Conservation (phyloP, 495 filamentous ascomycete genomes). For the Daldinia caldariorum region DNA sequence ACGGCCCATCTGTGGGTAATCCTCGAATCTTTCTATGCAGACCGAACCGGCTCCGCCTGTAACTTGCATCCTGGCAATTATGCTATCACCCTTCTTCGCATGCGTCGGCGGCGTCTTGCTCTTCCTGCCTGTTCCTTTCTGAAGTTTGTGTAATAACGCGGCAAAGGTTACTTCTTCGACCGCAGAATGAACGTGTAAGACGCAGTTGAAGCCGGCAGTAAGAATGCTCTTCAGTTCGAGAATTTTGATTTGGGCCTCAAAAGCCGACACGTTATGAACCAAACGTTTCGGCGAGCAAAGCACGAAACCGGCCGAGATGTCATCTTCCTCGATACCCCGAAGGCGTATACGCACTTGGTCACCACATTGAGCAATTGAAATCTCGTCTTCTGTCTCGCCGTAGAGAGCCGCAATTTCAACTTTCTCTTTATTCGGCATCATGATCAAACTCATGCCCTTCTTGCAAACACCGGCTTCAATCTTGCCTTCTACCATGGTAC, state of each 20-base stretch:
- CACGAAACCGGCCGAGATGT: slow-evolving; percentile 94
- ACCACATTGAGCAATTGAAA: slow-evolving; percentile 80
- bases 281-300: slow-evolving; percentile 91
- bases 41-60: slow-evolving; percentile 84
- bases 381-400: slow-evolving; percentile 96
- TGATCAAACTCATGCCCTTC: slow-evolving; percentile 81
- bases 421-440: slow-evolving; percentile 94
- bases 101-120: slow-evolving; percentile 93
- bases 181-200: slow-evolving; percentile 91
- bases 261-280: slow-evolving; percentile 87
- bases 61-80: slow-evolving; percentile 91
- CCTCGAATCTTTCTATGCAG: slow-evolving; percentile 91
- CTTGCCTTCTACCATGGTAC: slow-evolving; percentile 96
- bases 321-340: slow-evolving; percentile 95
- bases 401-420: slow-evolving; percentile 85
- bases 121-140: slow-evolving; percentile 94
- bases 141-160: slow-evolving; percentile 88
- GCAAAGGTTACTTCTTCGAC: slow-evolving; percentile 95
- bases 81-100: slow-evolving; percentile 88
- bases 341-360: slow-evolving; percentile 95
- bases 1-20: slow-evolving; percentile 91
- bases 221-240: slow-evolving; percentile 96
- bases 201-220: slow-evolving; percentile 81
- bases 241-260: slow-evolving; percentile 96
- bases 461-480: slow-evolving; percentile 92